phyloP scores from a whole-genome alignment of 106 monocot species.

The Amphibolis antarctica region DNA sequence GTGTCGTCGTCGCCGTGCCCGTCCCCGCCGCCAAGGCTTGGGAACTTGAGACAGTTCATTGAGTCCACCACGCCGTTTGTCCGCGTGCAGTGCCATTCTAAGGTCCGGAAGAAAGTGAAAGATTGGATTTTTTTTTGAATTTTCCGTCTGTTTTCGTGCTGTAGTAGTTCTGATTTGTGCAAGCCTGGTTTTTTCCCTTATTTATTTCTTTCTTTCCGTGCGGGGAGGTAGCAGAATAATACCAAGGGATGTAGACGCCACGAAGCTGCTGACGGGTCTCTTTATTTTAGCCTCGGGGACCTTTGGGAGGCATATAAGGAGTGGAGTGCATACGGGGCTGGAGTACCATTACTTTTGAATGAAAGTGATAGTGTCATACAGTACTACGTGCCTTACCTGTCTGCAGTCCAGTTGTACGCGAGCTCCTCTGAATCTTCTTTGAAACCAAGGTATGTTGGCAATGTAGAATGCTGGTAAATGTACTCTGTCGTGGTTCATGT shows the following conservation, averaged over 20 bases:
- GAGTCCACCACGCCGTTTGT: conserved; percentile 50
- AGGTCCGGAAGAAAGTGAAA: conserved; percentile 21
- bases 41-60: no score
- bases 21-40: conserved; percentile 7
- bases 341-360: conserved; percentile 57
- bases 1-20: conserved; percentile 23
- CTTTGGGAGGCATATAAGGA: conserved; percentile 73
- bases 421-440: background rate
- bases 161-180: background rate
- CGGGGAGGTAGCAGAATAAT: conserved; percentile 21
- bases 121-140: no score
- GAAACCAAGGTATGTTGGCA: conserved; percentile 11
- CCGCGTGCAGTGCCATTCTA: conserved; percentile 29
- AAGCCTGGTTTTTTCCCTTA: background rate
- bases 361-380: conserved; percentile 46
- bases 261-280: conserved; percentile 15
- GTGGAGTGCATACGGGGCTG: conserved; percentile 80
- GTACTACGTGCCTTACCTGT: conserved; percentile 79
- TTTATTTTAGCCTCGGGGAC: conserved; percentile 51
- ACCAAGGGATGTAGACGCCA: conserved; percentile 26
- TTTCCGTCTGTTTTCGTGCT: no score
- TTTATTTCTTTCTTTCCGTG: background rate
- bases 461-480: background rate
- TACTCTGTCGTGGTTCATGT: background rate
- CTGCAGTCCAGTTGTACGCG: conserved; percentile 69